Base-by-base conservation (phyloP, 176 grass and related monocot genomes). In the Aechmea fasciata region DNA sequence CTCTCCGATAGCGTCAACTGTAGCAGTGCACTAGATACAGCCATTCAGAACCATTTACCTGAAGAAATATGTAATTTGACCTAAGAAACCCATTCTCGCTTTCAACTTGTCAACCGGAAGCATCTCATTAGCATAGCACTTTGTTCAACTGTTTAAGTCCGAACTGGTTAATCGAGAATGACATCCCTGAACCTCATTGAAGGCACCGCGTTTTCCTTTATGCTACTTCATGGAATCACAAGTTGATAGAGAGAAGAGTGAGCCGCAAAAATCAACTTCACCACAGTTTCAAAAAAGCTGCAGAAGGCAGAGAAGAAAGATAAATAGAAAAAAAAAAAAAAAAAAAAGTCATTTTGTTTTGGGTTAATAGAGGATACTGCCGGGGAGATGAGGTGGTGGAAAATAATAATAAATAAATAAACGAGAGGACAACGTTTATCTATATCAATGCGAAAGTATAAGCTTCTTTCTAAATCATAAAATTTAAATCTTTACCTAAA, bases 21-120 rank as follows among this genome's bases (percentile, higher is more conserved):
- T 41, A 41, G 33, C 71, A 55, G 74, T 75, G 63, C 72, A 75
- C 75, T 80, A 83, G 76, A 83, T 80, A 83, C 63, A 76, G 63
- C 66, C 52, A 67, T 64, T 13, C 23, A 79, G 72, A 87, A 67
- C 76, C 79, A 87, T 68, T 80, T 76, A 83, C 22, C 22, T 22
- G 80, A 70, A 47, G 71, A 80, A 41, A 41, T 41, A 41, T 41
- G 5, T 41, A 41, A 41, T 41, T 41, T 41, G 33, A 41, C 33
- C 33, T 41, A 7, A 41, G 33, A 41, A 33, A 41, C 4, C 33
- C 33, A 41, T 41, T 41, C 33, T 6, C 33, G 79, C 78, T 79
- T 76, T 79, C 83, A 82, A 87, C 80, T 83, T 87, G 66, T 82
- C 76, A 79, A 69, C 79, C 23, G 55, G 77, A 66, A 75, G 80